A percentile compares a stretch with the other conserved stretches of the same genome.
These are phyloP conservation scores for Aureobasidium sp. DNA, from an alignment of 2,329 filamentous ascomycete genomes.

Conservation along the genomic window DNA sequence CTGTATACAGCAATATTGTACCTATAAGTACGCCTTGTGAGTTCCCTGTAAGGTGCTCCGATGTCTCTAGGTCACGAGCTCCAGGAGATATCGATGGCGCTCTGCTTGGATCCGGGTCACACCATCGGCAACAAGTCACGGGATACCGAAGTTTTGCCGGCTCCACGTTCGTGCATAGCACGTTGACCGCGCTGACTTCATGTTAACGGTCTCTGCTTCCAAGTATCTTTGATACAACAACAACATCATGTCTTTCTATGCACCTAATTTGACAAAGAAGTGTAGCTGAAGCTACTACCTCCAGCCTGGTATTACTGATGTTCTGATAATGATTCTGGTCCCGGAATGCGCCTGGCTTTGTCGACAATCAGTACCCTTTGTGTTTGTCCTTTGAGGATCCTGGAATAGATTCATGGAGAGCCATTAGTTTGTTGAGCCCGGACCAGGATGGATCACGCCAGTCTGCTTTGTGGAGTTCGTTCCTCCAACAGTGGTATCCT, in stretches of 20 bases:
- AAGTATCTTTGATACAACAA: neutral
- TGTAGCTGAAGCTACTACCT: neutral
- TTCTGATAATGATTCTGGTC: neutral
- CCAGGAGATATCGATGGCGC: neutral
- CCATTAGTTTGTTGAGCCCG: neutral
- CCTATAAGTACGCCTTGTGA: neutral
- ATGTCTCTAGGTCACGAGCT: too few species aligned
- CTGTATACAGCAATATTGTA: neutral
- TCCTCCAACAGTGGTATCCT: neutral
- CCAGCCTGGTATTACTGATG: neutral
- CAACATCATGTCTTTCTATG: neutral
- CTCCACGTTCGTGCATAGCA: neutral
- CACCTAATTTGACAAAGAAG: neutral
- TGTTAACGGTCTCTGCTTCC: neutral
- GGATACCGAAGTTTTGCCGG: neutral
- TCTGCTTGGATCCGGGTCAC: neutral
- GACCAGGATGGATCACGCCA: neutral
- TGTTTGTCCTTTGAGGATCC: neutral
- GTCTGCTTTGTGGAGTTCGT: neutral
- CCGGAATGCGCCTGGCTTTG: neutral
- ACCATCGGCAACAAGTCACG: neutral
- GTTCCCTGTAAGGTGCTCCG: too few species aligned
- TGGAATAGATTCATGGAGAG: neutral
- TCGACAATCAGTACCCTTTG: neutral
- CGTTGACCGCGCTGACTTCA: neutral